Conservation (phyloP, 2,329 filamentous ascomycete genomes). For the Alternaria gaisen region DNA sequence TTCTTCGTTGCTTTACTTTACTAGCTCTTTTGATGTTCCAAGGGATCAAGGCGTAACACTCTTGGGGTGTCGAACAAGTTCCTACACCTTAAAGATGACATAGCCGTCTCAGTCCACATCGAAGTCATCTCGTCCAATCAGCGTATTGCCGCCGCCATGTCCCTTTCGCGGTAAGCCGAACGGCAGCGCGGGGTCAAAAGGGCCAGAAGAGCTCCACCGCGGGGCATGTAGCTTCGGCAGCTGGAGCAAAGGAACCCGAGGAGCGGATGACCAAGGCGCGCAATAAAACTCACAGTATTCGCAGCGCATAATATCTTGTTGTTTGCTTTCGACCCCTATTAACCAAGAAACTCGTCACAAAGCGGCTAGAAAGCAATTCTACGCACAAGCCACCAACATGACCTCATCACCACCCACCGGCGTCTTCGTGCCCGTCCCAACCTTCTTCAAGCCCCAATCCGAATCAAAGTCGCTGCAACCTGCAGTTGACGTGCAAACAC, state of each 20-base stretch:
- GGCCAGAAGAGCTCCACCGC: slow-evolving; percentile 23
- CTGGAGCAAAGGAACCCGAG: slow-evolving; percentile 39
- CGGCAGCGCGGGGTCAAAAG: slow-evolving; percentile 39
- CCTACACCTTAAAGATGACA: background rate
- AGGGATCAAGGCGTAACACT: no score
- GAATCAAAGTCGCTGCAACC: slow-evolving; percentile 58
- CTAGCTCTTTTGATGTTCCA: background rate
- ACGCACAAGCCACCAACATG: slow-evolving; percentile 31
- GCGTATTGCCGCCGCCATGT: background rate
- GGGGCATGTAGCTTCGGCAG: slow-evolving; percentile 37
- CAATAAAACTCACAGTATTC: slow-evolving; percentile 5
- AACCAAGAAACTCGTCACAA: background rate
- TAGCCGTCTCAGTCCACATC: background rate
- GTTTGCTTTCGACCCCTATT: background rate
- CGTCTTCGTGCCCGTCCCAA: slow-evolving; percentile 61
- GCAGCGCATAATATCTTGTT: background rate
- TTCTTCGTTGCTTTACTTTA: background rate
- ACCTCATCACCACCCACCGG: slow-evolving; percentile 45
- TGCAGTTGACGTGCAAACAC: slow-evolving; percentile 66
- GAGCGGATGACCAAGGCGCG: slow-evolving; percentile 17
- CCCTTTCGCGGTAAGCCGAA: slow-evolving; percentile 29
- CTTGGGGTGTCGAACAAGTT: background rate
- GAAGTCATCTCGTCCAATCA: background rate
- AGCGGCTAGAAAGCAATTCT: background rate
- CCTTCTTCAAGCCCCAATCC: slow-evolving; percentile 66